phyloP scores from a whole-genome alignment of 106 monocot species.

The Allium sativum region DNA sequence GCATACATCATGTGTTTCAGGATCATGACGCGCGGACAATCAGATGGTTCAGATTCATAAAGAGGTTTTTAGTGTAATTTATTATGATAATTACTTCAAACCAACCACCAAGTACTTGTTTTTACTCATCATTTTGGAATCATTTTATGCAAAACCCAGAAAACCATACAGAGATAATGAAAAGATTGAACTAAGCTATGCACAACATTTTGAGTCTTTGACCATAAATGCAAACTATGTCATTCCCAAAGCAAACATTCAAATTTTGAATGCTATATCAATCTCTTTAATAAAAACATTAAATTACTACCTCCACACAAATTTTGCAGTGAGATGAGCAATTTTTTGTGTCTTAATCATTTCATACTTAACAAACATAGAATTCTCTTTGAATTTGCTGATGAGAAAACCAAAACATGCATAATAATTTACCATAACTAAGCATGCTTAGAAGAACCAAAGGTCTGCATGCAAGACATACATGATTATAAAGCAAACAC shows the following conservation, averaged over 20 bases:
- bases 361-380: too few species aligned
- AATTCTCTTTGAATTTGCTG: too few species aligned
- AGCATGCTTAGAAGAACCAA: constrained; percentile 1
- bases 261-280: too few species aligned
- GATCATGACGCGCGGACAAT: neutral
- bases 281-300: too few species aligned
- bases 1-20: neutral
- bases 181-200: constrained; percentile 3
- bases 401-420: too few species aligned
- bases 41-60: neutral
- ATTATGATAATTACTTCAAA: neutral
- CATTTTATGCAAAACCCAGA: constrained; percentile 7
- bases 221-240: constrained; percentile 3
- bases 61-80: neutral
- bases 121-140: constrained; percentile 13
- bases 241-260: constrained; percentile 8
- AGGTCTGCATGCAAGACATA: neutral
- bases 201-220: neutral
- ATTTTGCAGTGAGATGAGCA: too few species aligned
- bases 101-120: neutral
- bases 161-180: constrained; percentile 6
- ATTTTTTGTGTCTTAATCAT: too few species aligned
- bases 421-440: neutral
- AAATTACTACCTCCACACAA: too few species aligned
- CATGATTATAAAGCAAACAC: too few species aligned